Evolutionary conservation across 495 filamentous ascomycete genomes (phyloP).

Genomic region (Margaritispora aquatica): DNA sequence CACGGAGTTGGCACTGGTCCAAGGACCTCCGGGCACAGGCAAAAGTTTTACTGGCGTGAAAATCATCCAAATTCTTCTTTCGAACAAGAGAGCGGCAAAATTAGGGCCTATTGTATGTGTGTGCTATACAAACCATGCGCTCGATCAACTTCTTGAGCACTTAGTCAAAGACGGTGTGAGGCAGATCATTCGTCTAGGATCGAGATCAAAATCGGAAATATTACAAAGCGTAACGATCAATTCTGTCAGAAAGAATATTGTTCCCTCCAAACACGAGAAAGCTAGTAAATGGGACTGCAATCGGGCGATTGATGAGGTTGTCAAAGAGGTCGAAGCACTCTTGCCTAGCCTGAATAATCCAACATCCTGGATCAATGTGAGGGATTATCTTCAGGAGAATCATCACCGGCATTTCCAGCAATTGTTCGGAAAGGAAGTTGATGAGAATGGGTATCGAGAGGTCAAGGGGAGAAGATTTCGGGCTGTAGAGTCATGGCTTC

Average conservation of each 20-base stretch:
- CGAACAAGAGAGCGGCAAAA: constrained; percentile 38
- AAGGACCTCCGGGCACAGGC: constrained; percentile 79
- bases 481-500: constrained; percentile 20
- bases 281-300: constrained; percentile 21
- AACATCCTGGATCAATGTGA: constrained; percentile 20
- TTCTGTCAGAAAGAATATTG: constrained; percentile 25
- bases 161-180: constrained; percentile 46
- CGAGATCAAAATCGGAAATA: constrained; percentile 54
- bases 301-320: constrained; percentile 28
- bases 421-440: constrained; percentile 21
- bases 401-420: constrained; percentile 19
- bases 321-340: constrained; percentile 18
- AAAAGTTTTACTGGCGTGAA: constrained; percentile 45
- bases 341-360: constrained; percentile 21
- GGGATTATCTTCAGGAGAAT: constrained; percentile 20
- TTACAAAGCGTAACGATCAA: constrained; percentile 43
- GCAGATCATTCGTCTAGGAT: constrained; percentile 65
- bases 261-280: constrained; percentile 38
- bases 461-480: constrained; percentile 19
- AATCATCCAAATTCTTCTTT: constrained; percentile 56
- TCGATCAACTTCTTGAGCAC: constrained; percentile 68
- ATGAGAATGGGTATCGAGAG: constrained; percentile 20
- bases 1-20: constrained; percentile 55
- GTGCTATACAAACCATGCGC: constrained; percentile 68
- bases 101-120: constrained; percentile 62